phyloP scores from a whole-genome alignment of 257 asterid species.

The Solanum chiquidenum region DNA sequence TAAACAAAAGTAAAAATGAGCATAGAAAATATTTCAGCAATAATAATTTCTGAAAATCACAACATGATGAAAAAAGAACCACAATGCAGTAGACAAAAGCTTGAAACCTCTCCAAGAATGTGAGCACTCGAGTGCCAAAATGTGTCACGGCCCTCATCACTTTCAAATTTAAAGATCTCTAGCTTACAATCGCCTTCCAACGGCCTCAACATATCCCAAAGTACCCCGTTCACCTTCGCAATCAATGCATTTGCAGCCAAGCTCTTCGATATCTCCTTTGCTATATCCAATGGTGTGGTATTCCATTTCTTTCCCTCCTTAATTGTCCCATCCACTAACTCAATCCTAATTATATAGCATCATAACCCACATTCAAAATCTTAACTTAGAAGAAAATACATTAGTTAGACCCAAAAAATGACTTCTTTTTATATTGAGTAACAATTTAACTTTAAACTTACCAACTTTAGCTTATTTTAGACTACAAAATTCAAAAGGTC shows the following conservation, averaged over 20 bases:
- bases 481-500: background rate
- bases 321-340: conserved; percentile 61
- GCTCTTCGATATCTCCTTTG: conserved; percentile 84
- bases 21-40: background rate
- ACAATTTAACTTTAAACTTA: background rate
- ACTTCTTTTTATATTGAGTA: background rate
- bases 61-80: background rate
- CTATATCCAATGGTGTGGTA: conserved; percentile 78
- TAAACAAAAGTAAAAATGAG: background rate
- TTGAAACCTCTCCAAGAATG: conserved; percentile 83
- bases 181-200: conserved; percentile 87
- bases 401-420: background rate
- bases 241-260: conserved; percentile 84
- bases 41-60: background rate
- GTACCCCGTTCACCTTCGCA: conserved; percentile 60
- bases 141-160: conserved; percentile 91
- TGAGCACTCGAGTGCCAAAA: conserved; percentile 99
- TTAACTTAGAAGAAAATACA: background rate
- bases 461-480: background rate
- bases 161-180: conserved; percentile 59
- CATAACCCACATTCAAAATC: background rate
- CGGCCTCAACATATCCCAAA: conserved; percentile 92
- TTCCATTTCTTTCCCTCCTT: conserved; percentile 88
- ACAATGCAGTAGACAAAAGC: background rate
- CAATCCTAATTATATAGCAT: conserved; percentile 35